phyloP scores from a whole-genome alignment of 2,329 filamentous ascomycete genomes.

The Catunica adiposa region DNA sequence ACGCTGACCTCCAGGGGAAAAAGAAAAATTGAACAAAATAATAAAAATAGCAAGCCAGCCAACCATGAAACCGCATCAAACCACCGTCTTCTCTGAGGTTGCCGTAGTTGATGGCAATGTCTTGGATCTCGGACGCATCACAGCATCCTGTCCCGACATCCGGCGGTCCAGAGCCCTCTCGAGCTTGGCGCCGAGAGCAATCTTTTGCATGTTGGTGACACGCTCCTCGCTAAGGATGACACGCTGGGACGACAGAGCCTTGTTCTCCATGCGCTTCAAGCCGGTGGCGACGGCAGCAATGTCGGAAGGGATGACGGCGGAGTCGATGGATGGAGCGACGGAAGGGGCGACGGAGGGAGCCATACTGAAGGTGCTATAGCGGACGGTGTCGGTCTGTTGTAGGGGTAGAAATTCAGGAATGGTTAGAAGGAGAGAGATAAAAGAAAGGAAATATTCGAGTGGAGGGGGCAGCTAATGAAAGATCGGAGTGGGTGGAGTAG shows the following conservation, averaged over 20 bases:
- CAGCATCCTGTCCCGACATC: slow-evolving; percentile 79
- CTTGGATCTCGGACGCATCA: slow-evolving; percentile 46
- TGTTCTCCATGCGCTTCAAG: slow-evolving; percentile 79
- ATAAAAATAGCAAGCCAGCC: not conserved
- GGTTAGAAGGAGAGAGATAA: slow-evolving; percentile 4
- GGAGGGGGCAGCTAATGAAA: slow-evolving; percentile 8
- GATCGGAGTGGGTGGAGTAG: slow-evolving; percentile 5
- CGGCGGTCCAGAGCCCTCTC: slow-evolving; percentile 72
- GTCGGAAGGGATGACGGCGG: slow-evolving; percentile 29
- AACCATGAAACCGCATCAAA: not conserved
- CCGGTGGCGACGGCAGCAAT: slow-evolving; percentile 58
- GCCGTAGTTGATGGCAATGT: slow-evolving; percentile 23
- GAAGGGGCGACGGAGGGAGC: slow-evolving; percentile 43
- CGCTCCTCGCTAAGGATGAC: slow-evolving; percentile 65
- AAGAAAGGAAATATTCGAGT: slow-evolving; percentile 8
- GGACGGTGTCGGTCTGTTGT: slow-evolving; percentile 37
- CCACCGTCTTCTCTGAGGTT: slow-evolving; percentile 14
- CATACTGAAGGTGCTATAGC: slow-evolving; percentile 44
- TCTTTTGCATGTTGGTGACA: slow-evolving; percentile 64
- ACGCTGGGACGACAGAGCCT: slow-evolving; percentile 65
- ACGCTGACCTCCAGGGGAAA: not conserved
- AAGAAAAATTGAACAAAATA: slow-evolving; percentile 1
- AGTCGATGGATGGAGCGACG: slow-evolving; percentile 36
- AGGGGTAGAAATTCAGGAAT: not conserved
- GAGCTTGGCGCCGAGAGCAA: slow-evolving; percentile 77